phyloP scores from a whole-genome alignment of 306 rosid genomes.

The Hippophae gyantsensis region DNA sequence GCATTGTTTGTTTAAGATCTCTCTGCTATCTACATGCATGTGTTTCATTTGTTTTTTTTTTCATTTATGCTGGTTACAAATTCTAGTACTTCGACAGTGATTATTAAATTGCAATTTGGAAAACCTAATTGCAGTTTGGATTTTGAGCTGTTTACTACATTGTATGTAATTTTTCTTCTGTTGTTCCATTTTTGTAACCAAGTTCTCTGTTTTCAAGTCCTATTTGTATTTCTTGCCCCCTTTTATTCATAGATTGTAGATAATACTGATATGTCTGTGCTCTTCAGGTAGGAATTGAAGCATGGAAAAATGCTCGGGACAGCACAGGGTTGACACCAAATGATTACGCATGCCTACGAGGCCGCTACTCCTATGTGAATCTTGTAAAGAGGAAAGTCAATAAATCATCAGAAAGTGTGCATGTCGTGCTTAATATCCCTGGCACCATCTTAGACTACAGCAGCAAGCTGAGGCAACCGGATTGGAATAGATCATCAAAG shows the following conservation, averaged over 20 bases:
- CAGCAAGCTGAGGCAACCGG: constrained; percentile 35
- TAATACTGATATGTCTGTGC: constrained; percentile 5
- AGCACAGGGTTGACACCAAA: constrained; percentile 53
- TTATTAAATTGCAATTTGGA: no score
- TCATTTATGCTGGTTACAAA: no score
- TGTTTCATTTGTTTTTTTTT: no score
- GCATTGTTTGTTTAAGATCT: no score
- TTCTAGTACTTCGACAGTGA: no score
- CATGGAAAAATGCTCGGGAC: constrained; percentile 69
- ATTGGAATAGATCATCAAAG: constrained; percentile 24
- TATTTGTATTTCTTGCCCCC: not conserved
- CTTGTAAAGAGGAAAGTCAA: constrained; percentile 51
- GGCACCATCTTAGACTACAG: constrained; percentile 27
- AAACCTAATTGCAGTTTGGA: no score
- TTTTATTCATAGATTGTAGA: not conserved
- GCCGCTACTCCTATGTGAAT: constrained; percentile 51
- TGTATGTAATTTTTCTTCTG: no score
- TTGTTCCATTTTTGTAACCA: no score
- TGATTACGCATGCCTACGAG: constrained; percentile 59
- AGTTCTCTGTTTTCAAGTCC: not conserved
- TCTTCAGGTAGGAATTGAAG: constrained; percentile 74
- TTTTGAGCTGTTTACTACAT: no score
- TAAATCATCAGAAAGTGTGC: constrained; percentile 33
- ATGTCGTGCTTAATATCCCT: constrained; percentile 64
- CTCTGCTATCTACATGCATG: no score